phyloP scores from a whole-genome alignment of 2,329 filamentous ascomycete genomes.

The Canariomyces notabilis region DNA sequence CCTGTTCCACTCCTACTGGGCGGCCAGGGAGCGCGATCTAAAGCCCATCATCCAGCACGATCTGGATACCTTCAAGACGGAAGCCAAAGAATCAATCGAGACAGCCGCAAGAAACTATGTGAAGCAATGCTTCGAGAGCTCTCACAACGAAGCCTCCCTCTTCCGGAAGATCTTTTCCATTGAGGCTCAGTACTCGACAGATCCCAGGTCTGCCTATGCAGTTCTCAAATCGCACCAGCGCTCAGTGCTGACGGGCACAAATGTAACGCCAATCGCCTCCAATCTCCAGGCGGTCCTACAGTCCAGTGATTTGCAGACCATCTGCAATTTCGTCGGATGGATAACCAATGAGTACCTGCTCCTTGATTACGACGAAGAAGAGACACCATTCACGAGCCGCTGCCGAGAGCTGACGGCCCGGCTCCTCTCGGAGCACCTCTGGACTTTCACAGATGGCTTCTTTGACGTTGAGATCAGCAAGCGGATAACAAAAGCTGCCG shows the following conservation, averaged over 20 bases:
- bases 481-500: constrained; percentile 45
- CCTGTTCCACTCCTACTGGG: constrained; percentile 50
- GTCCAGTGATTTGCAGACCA: constrained; percentile 41
- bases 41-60: constrained; percentile 50
- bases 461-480: constrained; percentile 54
- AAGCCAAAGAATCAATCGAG: constrained; percentile 46
- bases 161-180: constrained; percentile 53
- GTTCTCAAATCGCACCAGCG: constrained; percentile 46
- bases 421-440: constrained; percentile 52
- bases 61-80: constrained; percentile 49
- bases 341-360: constrained; percentile 54
- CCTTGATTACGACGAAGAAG: constrained; percentile 52
- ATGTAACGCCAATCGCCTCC: constrained; percentile 48
- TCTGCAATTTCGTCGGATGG: constrained; percentile 55
- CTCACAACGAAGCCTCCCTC: constrained; percentile 49
- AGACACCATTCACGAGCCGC: constrained; percentile 47
- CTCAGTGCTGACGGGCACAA: constrained; percentile 48
- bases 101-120: constrained; percentile 54
- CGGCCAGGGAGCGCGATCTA: constrained; percentile 49
- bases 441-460: constrained; percentile 49
- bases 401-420: constrained; percentile 53
- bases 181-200: constrained; percentile 48
- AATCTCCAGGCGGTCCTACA: constrained; percentile 47
- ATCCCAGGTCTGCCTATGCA: constrained; percentile 46
- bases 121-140: constrained; percentile 56